Base-by-base conservation (phyloP, 2,329 filamentous ascomycete species). In the Cordyceps fumosorosea region DNA sequence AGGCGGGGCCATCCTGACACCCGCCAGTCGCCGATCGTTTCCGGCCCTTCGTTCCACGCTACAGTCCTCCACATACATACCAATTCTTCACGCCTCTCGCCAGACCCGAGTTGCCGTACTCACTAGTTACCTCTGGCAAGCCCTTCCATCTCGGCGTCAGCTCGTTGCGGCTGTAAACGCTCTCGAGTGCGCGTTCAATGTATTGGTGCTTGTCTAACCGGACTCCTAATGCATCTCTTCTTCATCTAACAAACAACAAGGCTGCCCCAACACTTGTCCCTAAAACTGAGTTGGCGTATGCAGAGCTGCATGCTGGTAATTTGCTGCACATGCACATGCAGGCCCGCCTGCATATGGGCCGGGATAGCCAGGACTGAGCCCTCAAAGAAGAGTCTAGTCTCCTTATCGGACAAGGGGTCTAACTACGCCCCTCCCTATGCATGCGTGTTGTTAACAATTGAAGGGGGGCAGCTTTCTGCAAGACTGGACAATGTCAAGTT, bases 311-410 rank as follows among this genome's bases (percentile, higher is more conserved):
- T 60, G 32, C 47, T 60, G 50, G 37, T 60, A 60, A 60, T 60
- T 60, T 60, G 42, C 50, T 60, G 48, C 57, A 54, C 57, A 26
- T 59, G 57, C 40, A 60, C 57, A 20, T 60, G 57, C 57, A 60
- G 57, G 57, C 26, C 47, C 48, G 57, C 57, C 48, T 60, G 57
- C 57, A 54, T 60, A 54, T 32, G 48, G 40, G 24, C 50, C 50
- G 40, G 56, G 37, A 60, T 60, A 48, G 57, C 40, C 42, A 22
- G 20, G 57, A 47, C 48, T 60, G 57, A 53, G 57, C 45, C 57
- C 57, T 51, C 48, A 60, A 51, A 53, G 50, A 29, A 34, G 18
- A 37, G 57, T 60, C 50, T 22, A 47, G 50, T 37, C 51, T 26
- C 48, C 18, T 59, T 52, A 51, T 52, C 56, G 52, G 47, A 59